Percentiles rank a stretch among this genome's conserved stretches.
Evolutionary conservation across 331 rosid species (phyloP).

Genomic region (Rhamnella rubrinervis): DNA sequence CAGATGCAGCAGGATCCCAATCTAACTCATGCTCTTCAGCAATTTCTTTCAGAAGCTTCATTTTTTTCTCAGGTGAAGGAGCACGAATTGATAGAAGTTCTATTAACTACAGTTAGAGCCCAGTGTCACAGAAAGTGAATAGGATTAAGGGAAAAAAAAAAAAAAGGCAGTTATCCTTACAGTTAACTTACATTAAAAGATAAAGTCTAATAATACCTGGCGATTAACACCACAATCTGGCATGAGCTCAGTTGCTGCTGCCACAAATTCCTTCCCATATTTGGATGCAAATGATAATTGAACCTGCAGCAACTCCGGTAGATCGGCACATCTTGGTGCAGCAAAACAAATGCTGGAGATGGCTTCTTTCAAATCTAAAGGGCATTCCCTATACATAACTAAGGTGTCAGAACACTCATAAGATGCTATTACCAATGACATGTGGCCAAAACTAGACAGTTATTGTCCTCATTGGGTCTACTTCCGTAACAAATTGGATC

Average conservation of each 20-base stretch:
- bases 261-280: conserved; percentile 87
- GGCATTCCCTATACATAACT: conserved; percentile 70
- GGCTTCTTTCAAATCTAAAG: conserved; percentile 95
- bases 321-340: conserved; percentile 97
- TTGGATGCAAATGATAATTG: conserved; percentile 74
- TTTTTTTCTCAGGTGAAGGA: conserved; percentile 87
- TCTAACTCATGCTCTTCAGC: conserved; percentile 94
- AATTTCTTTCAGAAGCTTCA: conserved; percentile 88
- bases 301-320: conserved; percentile 90
- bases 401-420: neutral
- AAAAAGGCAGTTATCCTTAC: neutral
- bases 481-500: neutral
- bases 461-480: neutral
- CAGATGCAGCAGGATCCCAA: conserved; percentile 94
- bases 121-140: conserved; percentile 25
- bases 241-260: conserved; percentile 91
- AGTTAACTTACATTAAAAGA: conserved; percentile 4
- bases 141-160: conserved; percentile 10
- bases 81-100: conserved; percentile 91
- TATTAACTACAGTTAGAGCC: conserved; percentile 58
- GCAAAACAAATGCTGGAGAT: conserved; percentile 95
- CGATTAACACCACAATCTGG: conserved; percentile 97
- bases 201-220: conserved; percentile 57
- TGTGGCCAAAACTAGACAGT: neutral
- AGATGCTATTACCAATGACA: too few relatives aligned